Evolutionary conservation across 148 eudicot genomes (phyloP).

Genomic region (Bassia scoparia): DNA sequence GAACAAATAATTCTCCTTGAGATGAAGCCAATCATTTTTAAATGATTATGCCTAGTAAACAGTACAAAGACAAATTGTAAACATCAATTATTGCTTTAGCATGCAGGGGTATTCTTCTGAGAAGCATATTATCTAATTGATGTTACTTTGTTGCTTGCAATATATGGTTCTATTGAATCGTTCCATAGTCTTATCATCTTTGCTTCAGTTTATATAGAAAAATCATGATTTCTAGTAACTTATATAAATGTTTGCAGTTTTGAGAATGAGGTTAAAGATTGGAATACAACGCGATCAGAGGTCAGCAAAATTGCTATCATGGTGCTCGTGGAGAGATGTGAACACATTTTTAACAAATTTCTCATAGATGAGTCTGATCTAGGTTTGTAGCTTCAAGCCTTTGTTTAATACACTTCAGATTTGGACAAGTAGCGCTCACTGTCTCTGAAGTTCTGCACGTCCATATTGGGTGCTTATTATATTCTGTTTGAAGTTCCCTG

Average conservation of each 20-base stretch:
- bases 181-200: not conserved
- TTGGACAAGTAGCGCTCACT: not conserved
- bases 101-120: no score
- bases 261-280: slow-evolving; percentile 38
- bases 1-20: not conserved
- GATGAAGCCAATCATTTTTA: not conserved
- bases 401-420: slow-evolving; percentile 10
- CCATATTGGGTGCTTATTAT: not conserved
- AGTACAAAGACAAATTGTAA: not conserved
- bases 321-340: slow-evolving; percentile 79
- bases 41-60: not conserved
- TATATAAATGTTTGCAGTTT: slow-evolving; percentile 35
- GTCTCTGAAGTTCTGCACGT: not conserved
- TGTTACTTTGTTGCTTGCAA: not conserved
- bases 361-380: slow-evolving; percentile 68
- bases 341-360: slow-evolving; percentile 67
- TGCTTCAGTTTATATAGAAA: not conserved
- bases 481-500: not conserved
- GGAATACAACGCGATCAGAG: slow-evolving; percentile 59
- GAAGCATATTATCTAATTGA: not conserved
- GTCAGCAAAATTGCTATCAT: slow-evolving; percentile 66
- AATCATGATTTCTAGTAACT: not conserved
- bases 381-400: slow-evolving; percentile 41
- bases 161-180: not conserved
- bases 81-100: not conserved